A percentile compares a stretch with the other conserved stretches of the same genome.
These are phyloP conservation scores for Diophrys appendiculata DNA, from an alignment of 73 alveolate genomes.

Conservation along the genomic window DNA sequence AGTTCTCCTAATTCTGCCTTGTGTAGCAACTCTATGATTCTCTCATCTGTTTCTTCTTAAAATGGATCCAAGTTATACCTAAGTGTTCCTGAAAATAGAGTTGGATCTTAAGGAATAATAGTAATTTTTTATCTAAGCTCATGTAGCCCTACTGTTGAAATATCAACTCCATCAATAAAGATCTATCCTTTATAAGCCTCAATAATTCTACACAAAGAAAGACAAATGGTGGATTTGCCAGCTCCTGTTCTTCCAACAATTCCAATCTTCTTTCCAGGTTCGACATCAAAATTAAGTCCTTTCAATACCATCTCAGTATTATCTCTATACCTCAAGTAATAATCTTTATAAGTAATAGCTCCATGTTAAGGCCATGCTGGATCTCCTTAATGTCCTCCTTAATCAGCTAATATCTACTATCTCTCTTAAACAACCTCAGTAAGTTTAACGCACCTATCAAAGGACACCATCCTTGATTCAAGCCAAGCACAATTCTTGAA, in stretches of 20 bases:
- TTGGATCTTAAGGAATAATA: constrained; percentile 94
- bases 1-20: no score
- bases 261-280: constrained; percentile 88
- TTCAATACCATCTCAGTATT: constrained; percentile 80
- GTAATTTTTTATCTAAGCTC: constrained; percentile 84
- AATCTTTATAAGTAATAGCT: constrained; percentile 62
- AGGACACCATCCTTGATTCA: constrained; percentile 46
- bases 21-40: no score
- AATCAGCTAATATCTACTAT: not conserved
- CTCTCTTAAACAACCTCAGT: not conserved
- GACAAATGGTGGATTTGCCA: constrained; percentile 89
- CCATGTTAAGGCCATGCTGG: constrained; percentile 44
- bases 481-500: constrained; percentile 22
- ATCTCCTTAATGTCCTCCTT: not conserved
- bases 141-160: constrained; percentile 64
- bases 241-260: constrained; percentile 97
- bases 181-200: constrained; percentile 85
- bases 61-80: constrained; percentile 94
- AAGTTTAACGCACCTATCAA: constrained; percentile 50
- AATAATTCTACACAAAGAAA: constrained; percentile 83
- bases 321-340: constrained; percentile 79
- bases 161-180: constrained; percentile 83
- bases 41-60: constrained; percentile 58
- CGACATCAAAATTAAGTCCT: constrained; percentile 62
- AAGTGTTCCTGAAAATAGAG: constrained; percentile 89